Base-by-base conservation (phyloP, 2,329 filamentous ascomycete species). In the Bisporella sp. region DNA sequence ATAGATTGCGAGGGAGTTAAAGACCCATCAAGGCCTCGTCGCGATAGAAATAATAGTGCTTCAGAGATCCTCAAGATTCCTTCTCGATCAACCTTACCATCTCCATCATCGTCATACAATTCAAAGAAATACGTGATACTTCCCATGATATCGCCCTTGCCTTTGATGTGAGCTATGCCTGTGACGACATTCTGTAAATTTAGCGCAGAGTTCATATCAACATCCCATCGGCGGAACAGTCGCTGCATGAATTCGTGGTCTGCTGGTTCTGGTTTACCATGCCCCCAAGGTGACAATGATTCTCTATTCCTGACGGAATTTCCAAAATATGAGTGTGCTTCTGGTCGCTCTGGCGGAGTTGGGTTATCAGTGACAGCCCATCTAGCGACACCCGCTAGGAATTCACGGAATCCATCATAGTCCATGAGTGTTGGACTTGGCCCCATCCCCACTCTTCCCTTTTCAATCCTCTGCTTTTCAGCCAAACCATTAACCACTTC, bases 111-210 rank as follows among this genome's bases (percentile, higher is more conserved):
- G 64, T 99, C 93, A 66, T 97, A 96, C 0, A 99, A 79, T 62
- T 96, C 89, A 61, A 99, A 99, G 68, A 99, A 97, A 69, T 97
- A 97, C 53, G 84, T 93, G 63, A 99, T 97, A 52, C 88, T 93
- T 31, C 89, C 89, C 92, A 99, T 96, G 58, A 99, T 96, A 68
- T 99, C 93, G 44, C 85, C 84, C 49, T 87, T 90, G 6, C 93
- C 92, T 67, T 96, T 97, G 63, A 99, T 89, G 11, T 87, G 82
- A 2, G 92, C 91, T 43, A 99, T 74, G 0, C 93, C 93, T 13
- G 85, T 86, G 5, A 97, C 93, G 2, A 99, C 89, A 59, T 97
- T 89, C 63, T 96, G 90, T 46, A 99, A 72, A 13, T 84, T 95
- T 55, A 99, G 71, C 1, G 85, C 82, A n/a, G 84, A 85, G 31